Percentiles rank a stretch among this genome's conserved stretches.
phyloP scores from a whole-genome alignment of 2,329 filamentous ascomycete species.

The Epichloe gansuensis region DNA sequence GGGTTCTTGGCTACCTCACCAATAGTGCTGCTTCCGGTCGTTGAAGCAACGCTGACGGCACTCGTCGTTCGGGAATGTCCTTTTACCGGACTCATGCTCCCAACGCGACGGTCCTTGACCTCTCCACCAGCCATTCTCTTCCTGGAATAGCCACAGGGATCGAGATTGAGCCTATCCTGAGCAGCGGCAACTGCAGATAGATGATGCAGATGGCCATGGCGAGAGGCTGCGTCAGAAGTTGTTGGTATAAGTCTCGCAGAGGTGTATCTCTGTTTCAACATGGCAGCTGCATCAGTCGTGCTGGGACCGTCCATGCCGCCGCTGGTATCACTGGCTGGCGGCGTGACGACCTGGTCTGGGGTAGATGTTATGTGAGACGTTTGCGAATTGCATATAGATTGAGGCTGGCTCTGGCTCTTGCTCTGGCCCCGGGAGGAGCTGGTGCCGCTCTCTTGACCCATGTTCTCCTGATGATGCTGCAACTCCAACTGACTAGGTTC shows the following conservation, averaged over 20 bases:
- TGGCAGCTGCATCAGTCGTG: slow-evolving; percentile 9
- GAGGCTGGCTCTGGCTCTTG: slow-evolving; percentile 4
- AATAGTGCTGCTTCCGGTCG: slow-evolving; percentile 55
- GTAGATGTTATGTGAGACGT: slow-evolving; percentile 16
- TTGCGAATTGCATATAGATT: slow-evolving; percentile 14
- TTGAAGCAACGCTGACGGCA: slow-evolving; percentile 46
- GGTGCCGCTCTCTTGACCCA: slow-evolving; percentile 3
- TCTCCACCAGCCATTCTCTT: slow-evolving; percentile 70
- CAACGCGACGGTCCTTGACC: slow-evolving; percentile 42
- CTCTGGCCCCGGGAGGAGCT: slow-evolving; percentile 7
- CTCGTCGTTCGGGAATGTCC: slow-evolving; percentile 63
- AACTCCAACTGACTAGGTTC: too few species aligned
- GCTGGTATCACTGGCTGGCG: slow-evolving; percentile 15
- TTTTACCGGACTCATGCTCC: slow-evolving; percentile 33
- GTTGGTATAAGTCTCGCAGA: neutral
- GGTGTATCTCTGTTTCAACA: slow-evolving; percentile 5
- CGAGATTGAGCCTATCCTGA: slow-evolving; percentile 33
- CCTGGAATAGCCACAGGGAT: slow-evolving; percentile 29
- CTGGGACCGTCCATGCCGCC: slow-evolving; percentile 7
- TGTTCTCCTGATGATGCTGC: neutral
- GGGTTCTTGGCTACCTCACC: slow-evolving; percentile 48
- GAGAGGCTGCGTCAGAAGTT: slow-evolving; percentile 26
- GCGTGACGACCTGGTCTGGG: slow-evolving; percentile 16
- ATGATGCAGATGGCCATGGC: slow-evolving; percentile 42
- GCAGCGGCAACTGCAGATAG: slow-evolving; percentile 45